These are phyloP conservation scores for Grosmannia clavigera DNA, from an alignment of 2,329 filamentous ascomycete genomes.

Conservation along the genomic window DNA sequence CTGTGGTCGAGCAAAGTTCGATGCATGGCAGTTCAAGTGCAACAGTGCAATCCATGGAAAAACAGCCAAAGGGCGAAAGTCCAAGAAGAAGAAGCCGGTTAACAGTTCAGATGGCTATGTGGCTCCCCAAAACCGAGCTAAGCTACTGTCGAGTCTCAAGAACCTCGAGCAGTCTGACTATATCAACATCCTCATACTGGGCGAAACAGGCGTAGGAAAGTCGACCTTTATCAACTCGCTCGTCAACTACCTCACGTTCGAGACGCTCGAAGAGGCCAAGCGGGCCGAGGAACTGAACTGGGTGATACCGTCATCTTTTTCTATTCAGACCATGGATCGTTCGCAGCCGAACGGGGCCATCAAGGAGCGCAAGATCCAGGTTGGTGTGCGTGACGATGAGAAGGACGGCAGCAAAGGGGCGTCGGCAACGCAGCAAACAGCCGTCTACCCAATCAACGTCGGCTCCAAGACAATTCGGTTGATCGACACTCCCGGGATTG, in stretches of 20 bases:
- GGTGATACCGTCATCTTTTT: conserved; percentile 27
- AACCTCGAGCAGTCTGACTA: conserved; percentile 16
- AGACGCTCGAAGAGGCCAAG: conserved; percentile 26
- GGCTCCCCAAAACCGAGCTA: background rate
- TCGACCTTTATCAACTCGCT: conserved; percentile 37
- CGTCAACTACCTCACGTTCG: conserved; percentile 29
- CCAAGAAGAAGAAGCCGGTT: background rate
- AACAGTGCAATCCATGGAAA: conserved; percentile 15
- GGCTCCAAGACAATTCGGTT: conserved; percentile 20
- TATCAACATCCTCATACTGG: conserved; percentile 31
- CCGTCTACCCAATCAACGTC: conserved; percentile 20
- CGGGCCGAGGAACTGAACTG: conserved; percentile 17
- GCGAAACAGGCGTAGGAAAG: conserved; percentile 36
- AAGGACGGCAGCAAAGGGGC: conserved; percentile 19
- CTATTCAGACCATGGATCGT: conserved; percentile 20
- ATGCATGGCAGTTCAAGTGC: conserved; percentile 21
- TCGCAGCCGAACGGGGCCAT: conserved; percentile 13
- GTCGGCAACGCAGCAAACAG: conserved; percentile 25
- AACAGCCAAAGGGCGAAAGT: background rate
- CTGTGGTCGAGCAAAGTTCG: conserved; percentile 20
- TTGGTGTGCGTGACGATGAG: conserved; percentile 21
- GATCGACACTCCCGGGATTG: conserved; percentile 31
- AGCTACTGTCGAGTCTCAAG: conserved; percentile 1
- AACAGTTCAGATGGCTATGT: background rate
- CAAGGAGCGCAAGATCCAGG: conserved; percentile 16